Evolutionary conservation across 495 filamentous ascomycete species (phyloP).

Genomic region (Neurospora terricola): DNA sequence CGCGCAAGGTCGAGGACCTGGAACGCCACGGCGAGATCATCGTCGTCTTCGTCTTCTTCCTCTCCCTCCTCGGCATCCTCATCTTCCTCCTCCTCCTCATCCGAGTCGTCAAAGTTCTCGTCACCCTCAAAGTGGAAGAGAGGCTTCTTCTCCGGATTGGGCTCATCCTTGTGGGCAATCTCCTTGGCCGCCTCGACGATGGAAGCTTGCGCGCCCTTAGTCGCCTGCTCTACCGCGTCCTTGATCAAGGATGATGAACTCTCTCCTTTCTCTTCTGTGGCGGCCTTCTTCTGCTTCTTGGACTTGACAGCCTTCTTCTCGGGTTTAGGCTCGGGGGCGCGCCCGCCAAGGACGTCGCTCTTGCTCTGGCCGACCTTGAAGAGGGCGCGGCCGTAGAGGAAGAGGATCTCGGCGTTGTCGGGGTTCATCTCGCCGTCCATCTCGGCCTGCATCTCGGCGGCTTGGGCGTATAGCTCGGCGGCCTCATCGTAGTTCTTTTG

Average conservation of each 20-base stretch:
- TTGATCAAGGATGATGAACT: slow-evolving; percentile 24
- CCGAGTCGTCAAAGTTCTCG: slow-evolving; percentile 80
- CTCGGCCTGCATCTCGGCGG: slow-evolving; percentile 80
- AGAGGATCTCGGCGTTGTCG: slow-evolving; percentile 86
- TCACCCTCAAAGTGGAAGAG: slow-evolving; percentile 91
- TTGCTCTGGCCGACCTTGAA: slow-evolving; percentile 90
- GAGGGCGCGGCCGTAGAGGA: slow-evolving; percentile 82
- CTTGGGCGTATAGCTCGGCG: slow-evolving; percentile 77
- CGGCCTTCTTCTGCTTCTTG: slow-evolving; percentile 16
- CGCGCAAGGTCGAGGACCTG: slow-evolving; percentile 88
- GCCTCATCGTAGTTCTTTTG: slow-evolving; percentile 78
- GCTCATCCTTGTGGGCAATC: slow-evolving; percentile 24
- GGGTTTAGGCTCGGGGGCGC: slow-evolving; percentile 48
- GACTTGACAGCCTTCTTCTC: slow-evolving; percentile 26
- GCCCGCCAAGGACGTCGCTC: slow-evolving; percentile 85
- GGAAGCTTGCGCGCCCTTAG: slow-evolving; percentile 33
- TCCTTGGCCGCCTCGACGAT: slow-evolving; percentile 30
- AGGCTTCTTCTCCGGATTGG: slow-evolving; percentile 44
- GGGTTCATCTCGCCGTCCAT: slow-evolving; percentile 85
- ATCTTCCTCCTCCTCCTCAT: slow-evolving; percentile 57
- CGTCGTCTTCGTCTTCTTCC: slow-evolving; percentile 67
- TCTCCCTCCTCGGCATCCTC: slow-evolving; percentile 34
- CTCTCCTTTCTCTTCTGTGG: slow-evolving; percentile 21
- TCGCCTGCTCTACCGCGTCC: slow-evolving; percentile 40
- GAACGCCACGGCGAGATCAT: slow-evolving; percentile 83